phyloP scores from a whole-genome alignment of 1,139 yeast genomes.

The Saccharomyces hybrid region DNA sequence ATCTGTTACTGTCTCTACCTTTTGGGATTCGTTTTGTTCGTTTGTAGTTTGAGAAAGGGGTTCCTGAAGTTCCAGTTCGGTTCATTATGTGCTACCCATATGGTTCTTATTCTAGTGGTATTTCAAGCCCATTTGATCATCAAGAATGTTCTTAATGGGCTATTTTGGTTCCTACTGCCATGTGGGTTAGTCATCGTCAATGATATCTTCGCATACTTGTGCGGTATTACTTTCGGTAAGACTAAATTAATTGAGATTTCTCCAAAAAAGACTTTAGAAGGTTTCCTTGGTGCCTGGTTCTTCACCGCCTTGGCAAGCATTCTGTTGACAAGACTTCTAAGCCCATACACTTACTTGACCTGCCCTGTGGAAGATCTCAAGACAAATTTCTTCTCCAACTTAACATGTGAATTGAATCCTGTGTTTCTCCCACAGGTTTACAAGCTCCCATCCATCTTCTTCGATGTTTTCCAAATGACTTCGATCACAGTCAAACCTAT shows the following conservation, averaged over 20 bases:
- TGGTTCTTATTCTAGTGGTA: slow-evolving; percentile 84
- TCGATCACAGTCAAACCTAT: slow-evolving; percentile 69
- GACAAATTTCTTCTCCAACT: slow-evolving; percentile 50
- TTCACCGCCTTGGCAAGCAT: slow-evolving; percentile 78
- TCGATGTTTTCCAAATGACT: slow-evolving; percentile 41
- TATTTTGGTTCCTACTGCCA: slow-evolving; percentile 92
- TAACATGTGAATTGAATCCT: slow-evolving; percentile 78
- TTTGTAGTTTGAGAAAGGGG: slow-evolving; percentile 82
- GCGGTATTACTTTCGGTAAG: slow-evolving; percentile 94
- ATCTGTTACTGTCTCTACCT: slow-evolving; percentile 78
- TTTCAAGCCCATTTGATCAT: slow-evolving; percentile 92
- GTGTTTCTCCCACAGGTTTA: slow-evolving; percentile 75
- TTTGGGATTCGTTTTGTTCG: slow-evolving; percentile 84
- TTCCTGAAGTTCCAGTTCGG: slow-evolving; percentile 88
- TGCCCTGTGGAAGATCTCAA: slow-evolving; percentile 75
- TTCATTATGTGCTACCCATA: slow-evolving; percentile 88
- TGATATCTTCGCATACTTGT: slow-evolving; percentile 91
- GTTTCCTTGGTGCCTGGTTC: slow-evolving; percentile 95
- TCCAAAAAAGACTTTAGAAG: slow-evolving; percentile 96
- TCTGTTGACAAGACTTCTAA: slow-evolving; percentile 53
- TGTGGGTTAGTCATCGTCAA: slow-evolving; percentile 86
- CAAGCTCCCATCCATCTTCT: slow-evolving; percentile 64
- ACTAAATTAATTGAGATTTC: slow-evolving; percentile 90
- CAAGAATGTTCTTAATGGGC: slow-evolving; percentile 80
- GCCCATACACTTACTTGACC: slow-evolving; percentile 65